A percentile compares a stretch with the other conserved stretches of the same genome.
Conservation (phyloP, 2,329 filamentous ascomycete genomes). For the Grosmannia serpens region DNA sequence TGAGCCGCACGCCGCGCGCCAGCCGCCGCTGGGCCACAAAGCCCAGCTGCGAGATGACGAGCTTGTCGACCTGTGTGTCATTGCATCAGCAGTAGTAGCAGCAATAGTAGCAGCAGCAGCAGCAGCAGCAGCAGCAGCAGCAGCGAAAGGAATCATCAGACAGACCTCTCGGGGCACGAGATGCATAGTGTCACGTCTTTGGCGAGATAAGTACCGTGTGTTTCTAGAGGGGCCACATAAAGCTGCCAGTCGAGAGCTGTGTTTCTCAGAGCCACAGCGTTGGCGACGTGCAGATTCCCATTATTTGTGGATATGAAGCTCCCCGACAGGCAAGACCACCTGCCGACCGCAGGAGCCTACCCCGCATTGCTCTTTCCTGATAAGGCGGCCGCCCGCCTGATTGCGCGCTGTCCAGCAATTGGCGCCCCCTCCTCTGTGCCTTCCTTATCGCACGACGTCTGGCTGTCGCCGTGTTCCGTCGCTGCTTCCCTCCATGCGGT, state of each 20-base stretch:
- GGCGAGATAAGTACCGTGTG: too few relatives aligned
- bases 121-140: background rate
- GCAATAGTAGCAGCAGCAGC: too few relatives aligned
- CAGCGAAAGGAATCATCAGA: slow-evolving; percentile 1
- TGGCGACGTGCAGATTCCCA: too few relatives aligned
- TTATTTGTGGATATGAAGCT: too few relatives aligned
- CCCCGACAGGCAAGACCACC: too few relatives aligned
- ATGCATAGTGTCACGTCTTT: slow-evolving; percentile 18
- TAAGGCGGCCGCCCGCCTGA: too few relatives aligned
- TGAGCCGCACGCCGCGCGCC: slow-evolving; percentile 76
- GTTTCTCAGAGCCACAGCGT: too few relatives aligned
- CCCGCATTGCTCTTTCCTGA: too few relatives aligned
- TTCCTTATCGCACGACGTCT: background rate
- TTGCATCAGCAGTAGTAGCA: background rate
- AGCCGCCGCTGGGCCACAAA: slow-evolving; percentile 78
- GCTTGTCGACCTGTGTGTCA: slow-evolving; percentile 72
- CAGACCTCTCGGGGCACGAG: slow-evolving; percentile 24
- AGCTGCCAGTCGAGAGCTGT: too few relatives aligned
- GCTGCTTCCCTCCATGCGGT: background rate
- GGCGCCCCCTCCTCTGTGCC: background rate
- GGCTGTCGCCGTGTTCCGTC: background rate
- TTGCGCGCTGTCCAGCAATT: too few relatives aligned
- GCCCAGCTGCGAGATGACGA: slow-evolving; percentile 81
- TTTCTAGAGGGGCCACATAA: too few relatives aligned
- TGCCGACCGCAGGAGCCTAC: too few relatives aligned